Base-by-base conservation (phyloP, 2,329 filamentous ascomycete species). In the Aspergillus japonicus region DNA sequence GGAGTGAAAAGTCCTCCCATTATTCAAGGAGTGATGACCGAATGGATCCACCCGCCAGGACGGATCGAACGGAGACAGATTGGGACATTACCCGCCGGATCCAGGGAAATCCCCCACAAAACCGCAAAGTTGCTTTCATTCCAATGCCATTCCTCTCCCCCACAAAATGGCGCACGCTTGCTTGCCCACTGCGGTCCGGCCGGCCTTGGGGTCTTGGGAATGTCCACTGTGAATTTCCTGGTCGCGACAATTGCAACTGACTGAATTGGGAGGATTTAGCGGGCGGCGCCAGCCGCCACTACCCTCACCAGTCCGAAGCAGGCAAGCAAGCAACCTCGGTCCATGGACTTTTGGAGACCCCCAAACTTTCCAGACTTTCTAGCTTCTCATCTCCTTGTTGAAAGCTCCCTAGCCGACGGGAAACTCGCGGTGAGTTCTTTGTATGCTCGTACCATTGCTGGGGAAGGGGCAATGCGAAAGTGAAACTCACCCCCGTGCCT, bases 91-190 rank as follows among this genome's bases (percentile, higher is more conserved):
- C 44, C 49, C 7, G 29, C 56, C 47, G 64, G 61, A 58, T 57
- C 62, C 60, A 64, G 58, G 63, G 58, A 65, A 65, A 66, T 65
- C 64, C 64, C 64, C 64, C 64, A 66, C 64, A 65, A 49, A 64
- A 58, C 56, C 52, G 50, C 47, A 50, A 47, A 35, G 44, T 47
- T 52, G 56, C 47, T 51, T 19, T 44, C 39, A 44, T 44, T 19
- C 39, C 39, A 7, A 16, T 44, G 39, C 39, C 54, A 59, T 54
- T 55, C 58, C 60, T 59, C 56, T 54, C 60, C 64, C 63, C 63
- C 65, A 65, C 64, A 66, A 57, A 61, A 62, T 60, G 63, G 54
- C 58, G 58, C 61, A 64, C 56, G 58, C 61, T 56, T 55, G 54
- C n/a, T 60, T 49, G 29, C 29, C 55, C 47, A 11, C 35, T 52